phyloP scores from a whole-genome alignment of 106 monocot genomes.

The Amphibolis antarctica region DNA sequence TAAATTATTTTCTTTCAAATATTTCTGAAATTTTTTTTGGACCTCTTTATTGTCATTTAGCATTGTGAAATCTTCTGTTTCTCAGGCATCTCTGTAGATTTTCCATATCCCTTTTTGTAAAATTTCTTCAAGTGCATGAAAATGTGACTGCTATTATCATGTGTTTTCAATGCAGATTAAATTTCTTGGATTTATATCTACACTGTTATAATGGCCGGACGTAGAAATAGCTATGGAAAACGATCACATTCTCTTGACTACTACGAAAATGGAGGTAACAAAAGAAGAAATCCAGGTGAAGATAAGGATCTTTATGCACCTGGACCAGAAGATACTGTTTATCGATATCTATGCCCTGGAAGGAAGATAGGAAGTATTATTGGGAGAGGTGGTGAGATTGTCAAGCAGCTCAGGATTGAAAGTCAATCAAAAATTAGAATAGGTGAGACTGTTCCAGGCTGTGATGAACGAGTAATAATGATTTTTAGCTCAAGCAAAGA shows the following conservation, averaged over 20 bases:
- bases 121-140: no score
- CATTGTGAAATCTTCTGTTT: no score
- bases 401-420: constrained; percentile 85
- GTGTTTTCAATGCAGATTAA: no score
- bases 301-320: constrained; percentile 61
- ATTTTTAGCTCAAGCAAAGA: constrained; percentile 68
- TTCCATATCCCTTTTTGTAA: no score
- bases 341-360: constrained; percentile 66
- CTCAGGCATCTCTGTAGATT: no score
- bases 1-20: no score
- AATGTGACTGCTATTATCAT: no score
- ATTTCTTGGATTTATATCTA: no score
- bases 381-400: constrained; percentile 94
- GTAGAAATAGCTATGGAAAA: constrained; percentile 72
- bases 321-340: constrained; percentile 83
- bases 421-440: constrained; percentile 78
- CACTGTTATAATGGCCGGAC: constrained; percentile 51
- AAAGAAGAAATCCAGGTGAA: constrained; percentile 80
- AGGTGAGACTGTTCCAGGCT: constrained; percentile 62
- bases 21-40: no score
- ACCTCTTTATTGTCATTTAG: no score
- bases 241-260: constrained; percentile 60
- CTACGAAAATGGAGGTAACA: constrained; percentile 62
- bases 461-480: constrained; percentile 80
- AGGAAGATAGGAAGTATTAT: constrained; percentile 87